These are phyloP conservation scores for Puccinia hordei DNA, from an alignment of 1,284 basidiomycete species.

Conservation along the genomic window DNA sequence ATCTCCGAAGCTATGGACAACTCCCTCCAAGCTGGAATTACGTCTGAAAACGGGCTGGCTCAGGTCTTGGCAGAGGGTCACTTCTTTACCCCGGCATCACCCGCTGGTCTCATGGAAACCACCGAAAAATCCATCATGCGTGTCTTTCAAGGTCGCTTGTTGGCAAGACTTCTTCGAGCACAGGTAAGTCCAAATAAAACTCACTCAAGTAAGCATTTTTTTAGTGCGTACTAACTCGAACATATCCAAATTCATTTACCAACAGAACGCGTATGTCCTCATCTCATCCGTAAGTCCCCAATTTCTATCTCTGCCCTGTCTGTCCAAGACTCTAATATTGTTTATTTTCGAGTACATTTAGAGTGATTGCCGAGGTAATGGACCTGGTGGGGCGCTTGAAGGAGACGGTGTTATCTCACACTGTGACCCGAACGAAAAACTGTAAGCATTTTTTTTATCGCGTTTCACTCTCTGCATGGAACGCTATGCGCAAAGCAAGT, in stretches of 20 bases:
- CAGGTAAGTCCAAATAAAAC: constrained; percentile 18
- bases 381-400: constrained; percentile 30
- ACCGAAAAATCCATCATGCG: constrained; percentile 32
- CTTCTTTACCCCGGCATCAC: constrained; percentile 21
- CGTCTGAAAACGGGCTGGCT: constrained; percentile 25
- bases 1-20: constrained; percentile 24
- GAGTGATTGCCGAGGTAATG: constrained; percentile 24
- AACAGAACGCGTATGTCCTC: constrained; percentile 39
- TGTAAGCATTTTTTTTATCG: not conserved
- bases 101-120: constrained; percentile 39
- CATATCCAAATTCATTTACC: not conserved
- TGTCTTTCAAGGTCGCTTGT: constrained; percentile 31
- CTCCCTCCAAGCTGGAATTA: constrained; percentile 17
- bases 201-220: not conserved
- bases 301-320: not conserved
- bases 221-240: not conserved
- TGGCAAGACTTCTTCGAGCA: constrained; percentile 34
- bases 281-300: constrained; percentile 16
- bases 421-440: constrained; percentile 34
- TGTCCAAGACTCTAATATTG: not conserved
- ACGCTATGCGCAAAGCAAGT: too few species aligned
- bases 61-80: constrained; percentile 7
- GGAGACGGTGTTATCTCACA: constrained; percentile 34
- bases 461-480: too few species aligned
- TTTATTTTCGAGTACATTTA: not conserved